These are phyloP conservation scores for Lablab purpureus DNA, from an alignment of 306 rosid genomes.

Conservation along the genomic window DNA sequence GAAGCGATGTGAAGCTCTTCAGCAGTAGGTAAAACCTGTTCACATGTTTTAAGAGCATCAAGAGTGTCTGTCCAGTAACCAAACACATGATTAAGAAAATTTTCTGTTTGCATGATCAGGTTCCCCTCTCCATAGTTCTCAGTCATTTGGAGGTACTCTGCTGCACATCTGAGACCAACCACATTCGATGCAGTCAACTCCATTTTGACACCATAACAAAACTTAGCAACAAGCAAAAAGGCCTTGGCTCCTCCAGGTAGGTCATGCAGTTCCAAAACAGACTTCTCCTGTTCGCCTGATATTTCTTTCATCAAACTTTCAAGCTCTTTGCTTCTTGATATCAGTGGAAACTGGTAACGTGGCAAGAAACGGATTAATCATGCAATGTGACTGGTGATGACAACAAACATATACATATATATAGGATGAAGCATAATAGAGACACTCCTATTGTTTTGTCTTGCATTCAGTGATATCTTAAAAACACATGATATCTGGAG, in stretches of 20 bases:
- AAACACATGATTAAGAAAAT: conserved; percentile 68
- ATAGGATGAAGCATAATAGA: not conserved
- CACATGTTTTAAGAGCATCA: conserved; percentile 76
- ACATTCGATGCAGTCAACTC: conserved; percentile 76
- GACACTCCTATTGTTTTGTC: not conserved
- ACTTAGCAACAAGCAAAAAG: conserved; percentile 69
- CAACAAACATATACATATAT: not conserved
- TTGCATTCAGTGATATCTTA: not conserved
- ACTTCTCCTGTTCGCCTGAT: conserved; percentile 56
- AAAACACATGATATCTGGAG: conserved; percentile 7
- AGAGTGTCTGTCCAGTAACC: conserved; percentile 83
- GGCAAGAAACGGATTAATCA: conserved; percentile 14
- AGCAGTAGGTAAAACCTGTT: conserved; percentile 67
- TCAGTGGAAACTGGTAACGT: conserved; percentile 78
- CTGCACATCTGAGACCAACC: conserved; percentile 73
- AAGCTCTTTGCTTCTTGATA: conserved; percentile 79
- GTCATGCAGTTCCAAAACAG: conserved; percentile 70
- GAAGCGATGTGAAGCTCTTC: conserved; percentile 87
- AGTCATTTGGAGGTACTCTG: conserved; percentile 79
- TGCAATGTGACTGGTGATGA: conserved; percentile 10
- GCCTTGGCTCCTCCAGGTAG: conserved; percentile 88
- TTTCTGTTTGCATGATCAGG: conserved; percentile 69
- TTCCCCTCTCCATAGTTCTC: conserved; percentile 86
- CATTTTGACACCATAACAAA: conserved; percentile 88
- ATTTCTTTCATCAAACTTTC: conserved; percentile 65